Evolutionary conservation across 768 basidiomycete genomes (phyloP).

Genomic region (Ramaria sp.): DNA sequence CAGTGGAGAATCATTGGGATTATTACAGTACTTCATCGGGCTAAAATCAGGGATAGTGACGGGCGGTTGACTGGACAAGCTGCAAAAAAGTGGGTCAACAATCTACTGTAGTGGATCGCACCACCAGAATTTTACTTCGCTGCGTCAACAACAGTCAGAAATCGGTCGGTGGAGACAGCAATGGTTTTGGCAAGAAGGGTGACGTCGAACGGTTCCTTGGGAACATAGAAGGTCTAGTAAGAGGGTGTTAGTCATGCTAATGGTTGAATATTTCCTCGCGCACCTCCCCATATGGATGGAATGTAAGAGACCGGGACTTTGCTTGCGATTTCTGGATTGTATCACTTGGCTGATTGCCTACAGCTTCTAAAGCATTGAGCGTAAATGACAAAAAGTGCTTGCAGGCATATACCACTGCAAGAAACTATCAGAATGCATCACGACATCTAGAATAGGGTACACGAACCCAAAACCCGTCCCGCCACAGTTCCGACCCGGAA

Average conservation of each 20-base stretch:
- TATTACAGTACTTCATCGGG: slow-evolving; percentile 41
- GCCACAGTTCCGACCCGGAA: slow-evolving; percentile 45
- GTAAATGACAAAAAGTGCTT: slow-evolving; percentile 52
- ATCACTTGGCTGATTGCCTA: slow-evolving; percentile 27
- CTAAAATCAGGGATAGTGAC: slow-evolving; percentile 16
- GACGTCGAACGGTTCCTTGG: slow-evolving; percentile 58
- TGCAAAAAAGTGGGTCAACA: slow-evolving; percentile 13
- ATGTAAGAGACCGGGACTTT: slow-evolving; percentile 26
- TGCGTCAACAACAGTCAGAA: slow-evolving; percentile 57
- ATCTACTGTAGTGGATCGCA: background rate
- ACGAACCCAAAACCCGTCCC: slow-evolving; percentile 47
- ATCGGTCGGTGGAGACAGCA: slow-evolving; percentile 53
- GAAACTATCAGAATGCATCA: background rate
- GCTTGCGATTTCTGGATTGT: slow-evolving; percentile 17
- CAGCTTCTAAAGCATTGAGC: slow-evolving; percentile 48
- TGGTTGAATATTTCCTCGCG: background rate
- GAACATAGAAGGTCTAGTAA: slow-evolving; percentile 52
- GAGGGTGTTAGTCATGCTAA: background rate
- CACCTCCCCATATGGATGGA: slow-evolving; percentile 59
- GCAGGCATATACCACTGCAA: slow-evolving; percentile 55
- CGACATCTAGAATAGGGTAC: background rate
- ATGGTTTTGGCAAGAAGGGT: slow-evolving; percentile 50
- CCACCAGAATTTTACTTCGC: slow-evolving; percentile 39
- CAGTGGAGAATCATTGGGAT: slow-evolving; percentile 30
- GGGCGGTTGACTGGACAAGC: slow-evolving; percentile 27